Evolutionary conservation across 495 filamentous ascomycete genomes (phyloP), one percentile per base, ranked within the genome.

Genomic region (Penicillium lividum): DNA sequence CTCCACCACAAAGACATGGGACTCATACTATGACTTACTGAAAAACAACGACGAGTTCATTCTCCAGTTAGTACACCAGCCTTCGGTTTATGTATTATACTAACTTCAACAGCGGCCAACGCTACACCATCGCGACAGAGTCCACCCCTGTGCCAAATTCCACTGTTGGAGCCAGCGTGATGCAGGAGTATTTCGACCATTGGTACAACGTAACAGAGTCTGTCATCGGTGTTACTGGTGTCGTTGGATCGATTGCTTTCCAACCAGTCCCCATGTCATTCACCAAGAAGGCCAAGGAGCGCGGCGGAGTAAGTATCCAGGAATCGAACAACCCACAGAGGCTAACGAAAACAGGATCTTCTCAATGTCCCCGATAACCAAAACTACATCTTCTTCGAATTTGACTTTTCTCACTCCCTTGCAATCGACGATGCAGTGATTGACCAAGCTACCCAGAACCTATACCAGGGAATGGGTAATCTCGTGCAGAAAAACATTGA

Each of bases 91-190:
- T 22, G 30, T 1, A 5, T 15, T 10, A 3, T 27, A 8, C 64
- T 70, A 53, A 70, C 53, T 15, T 8, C 0, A 22, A 30, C 47
- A 77, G 74, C 38, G 73, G 79, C 10, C 78, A 78, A 61, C 75
- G 80, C 45, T 82, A 84, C 54, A 78, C 72, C 15, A 84, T 84
- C 52, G 77, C 78, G 13, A 85, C 83, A 0, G 84, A 85, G 67
- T 85, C 83, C 0, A 79, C 78, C 0, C 80, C 82, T 4, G 64
- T 85, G 11, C 82, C 84, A 51, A 72, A 69, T 22, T 64, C 71
- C 27, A 68, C 67, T 3, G 70, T 71, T 5, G 73, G 73, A 18
- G 57, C 67, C 22, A 70, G 75, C 5, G 69, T 83, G 9, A 62
- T 84, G 67, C 71, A 76, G 9, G 69, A 71, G 29, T 73, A 78